These are phyloP conservation scores for Raffaelea albimanens DNA, from an alignment of 2,329 filamentous ascomycete genomes.

Conservation along the genomic window DNA sequence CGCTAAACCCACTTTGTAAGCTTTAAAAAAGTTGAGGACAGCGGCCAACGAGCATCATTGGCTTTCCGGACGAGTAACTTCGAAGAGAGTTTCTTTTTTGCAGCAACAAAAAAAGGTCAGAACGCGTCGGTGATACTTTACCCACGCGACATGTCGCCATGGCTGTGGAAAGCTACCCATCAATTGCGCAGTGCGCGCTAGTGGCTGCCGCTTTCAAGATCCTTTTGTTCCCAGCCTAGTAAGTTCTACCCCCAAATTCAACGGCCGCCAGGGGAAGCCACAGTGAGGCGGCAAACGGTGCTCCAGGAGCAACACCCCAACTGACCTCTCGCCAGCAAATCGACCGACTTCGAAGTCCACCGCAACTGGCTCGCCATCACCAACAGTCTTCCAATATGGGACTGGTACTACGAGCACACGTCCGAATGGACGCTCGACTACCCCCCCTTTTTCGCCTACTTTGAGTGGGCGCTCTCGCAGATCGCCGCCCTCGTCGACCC, in stretches of 20 bases:
- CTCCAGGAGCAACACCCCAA: no score
- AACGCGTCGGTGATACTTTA: not conserved
- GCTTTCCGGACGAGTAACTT: no score
- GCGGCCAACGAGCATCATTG: no score
- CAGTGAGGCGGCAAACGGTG: no score
- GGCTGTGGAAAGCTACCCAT: conserved; percentile 67
- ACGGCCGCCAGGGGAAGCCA: no score
- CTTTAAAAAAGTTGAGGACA: not conserved
- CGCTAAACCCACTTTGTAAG: conserved; percentile 7
- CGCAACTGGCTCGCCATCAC: conserved; percentile 98
- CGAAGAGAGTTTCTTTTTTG: no score
- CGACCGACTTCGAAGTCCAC: conserved; percentile 97
- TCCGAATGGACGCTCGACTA: conserved; percentile 99
- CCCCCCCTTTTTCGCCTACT: conserved; percentile 94
- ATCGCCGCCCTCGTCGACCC: conserved; percentile 68
- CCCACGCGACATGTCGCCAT: conserved; percentile 33
- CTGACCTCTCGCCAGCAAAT: conserved; percentile 81
- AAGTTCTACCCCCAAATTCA: conserved; percentile 32
- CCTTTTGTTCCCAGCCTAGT: conserved; percentile 91
- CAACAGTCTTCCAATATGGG: conserved; percentile 70
- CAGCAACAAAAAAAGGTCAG: no score
- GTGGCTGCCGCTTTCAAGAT: conserved; percentile 84
- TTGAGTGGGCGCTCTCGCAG: conserved; percentile 88
- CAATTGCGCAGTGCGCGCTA: conserved; percentile 79
- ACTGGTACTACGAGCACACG: conserved; percentile 96